Base-by-base conservation (phyloP, 129 eudicot species). In the Arctium minus region DNA sequence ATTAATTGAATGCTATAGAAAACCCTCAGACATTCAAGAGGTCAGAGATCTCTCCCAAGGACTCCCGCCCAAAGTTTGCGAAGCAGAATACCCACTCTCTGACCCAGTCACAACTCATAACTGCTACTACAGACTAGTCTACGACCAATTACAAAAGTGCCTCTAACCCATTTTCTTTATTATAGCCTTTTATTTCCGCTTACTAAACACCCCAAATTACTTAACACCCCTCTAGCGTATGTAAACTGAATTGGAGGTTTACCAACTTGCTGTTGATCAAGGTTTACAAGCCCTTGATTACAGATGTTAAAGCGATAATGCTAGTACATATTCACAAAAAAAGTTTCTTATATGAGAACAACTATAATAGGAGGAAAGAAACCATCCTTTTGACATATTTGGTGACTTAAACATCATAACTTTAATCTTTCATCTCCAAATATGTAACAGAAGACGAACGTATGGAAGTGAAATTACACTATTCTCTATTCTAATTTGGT, bases 391-490 rank as follows among this genome's bases (percentile, higher is more conserved):
- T 78, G 33, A 13, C 53, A 6, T 62, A 72, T 77, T 42, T 76
- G 73, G 67, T 87, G 71, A 77, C 46, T 56, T 56, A 17, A 56
- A 74, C 33, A 12, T 82, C 29, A 33, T 64, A 42, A 74, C 70
- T 71, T 71, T 15, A 75, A 71, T 73, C 56, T 13, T 53, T 53
- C 82, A 37, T 48, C 36, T 75, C 1, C 77, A 42, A 72, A 50
- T 40, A 46, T 72, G 29, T 39, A 44, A 8, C 33, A 71, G 70
- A 40, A 1, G 35, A 48, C 65, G 32, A 33, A 46, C 12, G 27
- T 40, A 62, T 82, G 83, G 75, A 32, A 40, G 77, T 74, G 56
- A 74, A 60, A 31, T 73, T 60, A 76, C n/a, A n/a, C 22, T 46
- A 40, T 39, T 11, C 32, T 7, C 70, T 79, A 83, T 77, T 62